These are phyloP conservation scores for Dipteronia dyeriana DNA, from an alignment of 345 rosid species.

Conservation along the genomic window DNA sequence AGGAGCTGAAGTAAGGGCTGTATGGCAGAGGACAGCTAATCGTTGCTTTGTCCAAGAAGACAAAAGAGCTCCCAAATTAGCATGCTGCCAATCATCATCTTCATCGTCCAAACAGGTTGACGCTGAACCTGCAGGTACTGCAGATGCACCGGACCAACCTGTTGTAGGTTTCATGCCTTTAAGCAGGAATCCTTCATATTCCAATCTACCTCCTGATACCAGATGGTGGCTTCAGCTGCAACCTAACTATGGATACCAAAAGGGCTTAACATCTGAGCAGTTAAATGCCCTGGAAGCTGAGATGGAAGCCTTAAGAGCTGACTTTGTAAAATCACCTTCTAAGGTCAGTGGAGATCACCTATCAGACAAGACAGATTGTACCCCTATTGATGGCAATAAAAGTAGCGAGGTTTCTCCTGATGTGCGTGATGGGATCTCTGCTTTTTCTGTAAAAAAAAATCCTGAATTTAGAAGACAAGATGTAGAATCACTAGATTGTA, in stretches of 20 bases:
- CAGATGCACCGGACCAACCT: slow-evolving; percentile 46
- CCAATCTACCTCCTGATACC: slow-evolving; percentile 50
- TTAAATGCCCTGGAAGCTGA: slow-evolving; percentile 49
- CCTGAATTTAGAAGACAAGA: slow-evolving; percentile 25
- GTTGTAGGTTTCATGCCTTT: slow-evolving; percentile 56
- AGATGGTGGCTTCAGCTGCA: slow-evolving; percentile 79
- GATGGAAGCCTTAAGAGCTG: slow-evolving; percentile 40
- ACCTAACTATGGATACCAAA: slow-evolving; percentile 58
- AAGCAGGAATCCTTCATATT: slow-evolving; percentile 46
- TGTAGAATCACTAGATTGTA: slow-evolving; percentile 22
- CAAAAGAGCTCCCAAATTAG: slow-evolving; percentile 91
- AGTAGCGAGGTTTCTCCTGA: slow-evolving; percentile 17
- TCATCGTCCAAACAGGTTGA: slow-evolving; percentile 55
- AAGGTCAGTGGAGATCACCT: slow-evolving; percentile 13
- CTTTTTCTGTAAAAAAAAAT: slow-evolving; percentile 20
- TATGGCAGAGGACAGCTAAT: slow-evolving; percentile 88
- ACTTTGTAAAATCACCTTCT: slow-evolving; percentile 27
- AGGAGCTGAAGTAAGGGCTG: slow-evolving; percentile 87
- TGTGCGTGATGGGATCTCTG: slow-evolving; percentile 7
- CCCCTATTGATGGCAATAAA: slow-evolving; percentile 10
- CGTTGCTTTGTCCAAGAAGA: slow-evolving; percentile 98
- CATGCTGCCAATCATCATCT: slow-evolving; percentile 83
- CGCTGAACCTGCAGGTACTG: slow-evolving; percentile 43
- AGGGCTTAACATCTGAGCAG: slow-evolving; percentile 51
- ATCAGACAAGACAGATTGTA: neutral